Conservation (phyloP, 805 yeast species). For the Nakazawaea holstii region DNA sequence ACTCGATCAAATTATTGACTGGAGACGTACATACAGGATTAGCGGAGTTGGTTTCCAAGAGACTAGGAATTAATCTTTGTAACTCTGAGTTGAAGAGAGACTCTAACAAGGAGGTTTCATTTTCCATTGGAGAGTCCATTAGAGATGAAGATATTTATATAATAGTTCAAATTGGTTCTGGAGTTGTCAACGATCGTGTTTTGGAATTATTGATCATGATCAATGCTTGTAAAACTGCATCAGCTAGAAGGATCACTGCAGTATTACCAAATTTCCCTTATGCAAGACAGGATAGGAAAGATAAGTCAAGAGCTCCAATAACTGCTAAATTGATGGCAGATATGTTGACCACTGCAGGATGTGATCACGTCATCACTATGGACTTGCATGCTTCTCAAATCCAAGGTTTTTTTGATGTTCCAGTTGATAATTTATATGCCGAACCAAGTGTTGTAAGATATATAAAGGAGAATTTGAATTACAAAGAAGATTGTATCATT, state of each 20-base stretch:
- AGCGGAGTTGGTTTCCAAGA: constrained; percentile 61
- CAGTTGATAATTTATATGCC: constrained; percentile 80
- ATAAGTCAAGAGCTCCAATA: constrained; percentile 79
- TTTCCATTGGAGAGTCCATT: constrained; percentile 74
- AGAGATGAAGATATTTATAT: constrained; percentile 82
- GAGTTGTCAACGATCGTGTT: constrained; percentile 69
- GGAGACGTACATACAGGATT: constrained; percentile 64
- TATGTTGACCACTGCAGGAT: constrained; percentile 77
- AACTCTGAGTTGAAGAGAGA: constrained; percentile 62
- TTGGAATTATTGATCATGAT: constrained; percentile 74
- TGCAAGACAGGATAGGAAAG: constrained; percentile 87
- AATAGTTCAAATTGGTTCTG: constrained; percentile 75
- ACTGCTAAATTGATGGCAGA: constrained; percentile 84
- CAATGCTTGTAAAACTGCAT: constrained; percentile 77
- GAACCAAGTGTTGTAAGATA: constrained; percentile 78
- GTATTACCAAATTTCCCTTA: constrained; percentile 81
- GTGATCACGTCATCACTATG: constrained; percentile 83
- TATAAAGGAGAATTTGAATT: constrained; percentile 56
- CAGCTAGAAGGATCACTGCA: constrained; percentile 79
- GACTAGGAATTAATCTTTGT: constrained; percentile 55
- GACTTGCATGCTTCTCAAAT: constrained; percentile 87
- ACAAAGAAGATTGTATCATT: constrained; percentile 54
- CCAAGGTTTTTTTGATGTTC: constrained; percentile 80
- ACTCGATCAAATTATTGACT: constrained; percentile 63
- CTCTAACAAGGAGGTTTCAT: constrained; percentile 68